Percentiles rank a stretch among this genome's conserved stretches.
These are phyloP conservation scores for Podila minutissima DNA, from an alignment of 192 early-diverging fungal species.

Conservation along the genomic window DNA sequence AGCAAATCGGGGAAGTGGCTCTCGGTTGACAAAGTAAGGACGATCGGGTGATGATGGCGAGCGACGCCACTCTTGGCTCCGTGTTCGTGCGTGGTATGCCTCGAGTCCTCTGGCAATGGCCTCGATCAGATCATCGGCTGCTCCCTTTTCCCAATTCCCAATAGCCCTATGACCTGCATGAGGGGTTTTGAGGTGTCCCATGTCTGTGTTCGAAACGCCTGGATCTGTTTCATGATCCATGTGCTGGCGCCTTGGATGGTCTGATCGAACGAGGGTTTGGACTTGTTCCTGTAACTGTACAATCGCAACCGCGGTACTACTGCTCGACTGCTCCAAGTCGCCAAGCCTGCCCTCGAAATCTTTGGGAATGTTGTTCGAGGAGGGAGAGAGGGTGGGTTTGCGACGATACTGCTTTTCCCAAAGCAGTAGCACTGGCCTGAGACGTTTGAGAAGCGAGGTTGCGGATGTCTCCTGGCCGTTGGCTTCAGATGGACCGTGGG, in stretches of 20 bases:
- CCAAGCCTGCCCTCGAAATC: slow-evolving; percentile 2
- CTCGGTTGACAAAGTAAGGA: slow-evolving; percentile 1
- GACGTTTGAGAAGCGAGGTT: background rate
- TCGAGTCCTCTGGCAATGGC: slow-evolving; percentile 20
- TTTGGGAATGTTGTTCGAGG: background rate
- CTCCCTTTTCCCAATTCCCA: background rate
- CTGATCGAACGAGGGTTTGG: background rate
- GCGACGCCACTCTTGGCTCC: background rate
- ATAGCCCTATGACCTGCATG: background rate
- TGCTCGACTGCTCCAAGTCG: slow-evolving; percentile 18
- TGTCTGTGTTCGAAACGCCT: background rate
- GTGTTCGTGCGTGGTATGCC: slow-evolving; percentile 21
- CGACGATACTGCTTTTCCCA: slow-evolving; percentile 20
- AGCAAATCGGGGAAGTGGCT: no score
- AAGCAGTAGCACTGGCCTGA: slow-evolving; percentile 23
- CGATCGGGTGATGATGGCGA: background rate
- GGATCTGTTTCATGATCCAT: background rate
- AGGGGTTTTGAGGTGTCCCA: background rate
- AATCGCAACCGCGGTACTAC: slow-evolving; percentile 7
- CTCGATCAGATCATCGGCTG: slow-evolving; percentile 17
- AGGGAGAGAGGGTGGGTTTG: background rate
- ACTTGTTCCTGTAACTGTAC: slow-evolving; percentile 33
- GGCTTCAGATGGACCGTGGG: background rate
- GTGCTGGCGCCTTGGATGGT: background rate
- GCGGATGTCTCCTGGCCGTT: background rate